Evolutionary conservation across 805 yeast genomes (phyloP), one percentile per base, ranked within the genome.

Genomic region (Metschnikowia borealis): DNA sequence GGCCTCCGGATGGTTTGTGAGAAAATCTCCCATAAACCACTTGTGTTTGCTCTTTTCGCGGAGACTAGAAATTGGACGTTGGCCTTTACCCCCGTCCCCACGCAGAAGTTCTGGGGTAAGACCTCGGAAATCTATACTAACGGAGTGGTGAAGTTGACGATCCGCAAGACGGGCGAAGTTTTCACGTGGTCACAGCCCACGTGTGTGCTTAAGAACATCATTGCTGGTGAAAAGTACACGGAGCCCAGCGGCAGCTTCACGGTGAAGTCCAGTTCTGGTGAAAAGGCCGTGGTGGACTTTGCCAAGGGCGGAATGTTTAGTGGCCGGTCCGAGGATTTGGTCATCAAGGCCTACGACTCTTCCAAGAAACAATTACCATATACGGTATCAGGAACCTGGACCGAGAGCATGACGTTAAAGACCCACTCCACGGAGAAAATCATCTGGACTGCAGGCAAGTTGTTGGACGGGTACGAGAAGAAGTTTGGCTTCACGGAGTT

Each of bases 91-190:
- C 78, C 87, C 3, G 70, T 82, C 23, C 96, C 96, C 0, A 79
- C 79, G 20, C 97, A 91, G 60, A 89, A 90, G 65, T 88, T 89
- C 61, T 92, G 97, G 96, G 97, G 98, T 45, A 94, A 92, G 69
- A 84, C 91, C 26, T 83, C 88, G 6, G 98, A 94, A 64, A 71
- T 94, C 50, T 79, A 80, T 43, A 88, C 89, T 56, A 81, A 78
- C 40, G 99, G 99, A 36, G 73, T 73, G 13, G 71, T 86, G 3
- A 78, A 75, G 41, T 71, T 94, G 36, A 73, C 74, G 2, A 71
- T 84, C 41, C 79, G 79, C 51, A 60, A 71, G 2, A 76, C 84
- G 0, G 90, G 89, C 1, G 96, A 88, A 59, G 72, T 71, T n/a
- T 87, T 83, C 61, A 81, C 82, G 54, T 94, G 96, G 92, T 64